Conservation (phyloP, 768 basidiomycete species). For the Erythrobasidium yunnanense region DNA sequence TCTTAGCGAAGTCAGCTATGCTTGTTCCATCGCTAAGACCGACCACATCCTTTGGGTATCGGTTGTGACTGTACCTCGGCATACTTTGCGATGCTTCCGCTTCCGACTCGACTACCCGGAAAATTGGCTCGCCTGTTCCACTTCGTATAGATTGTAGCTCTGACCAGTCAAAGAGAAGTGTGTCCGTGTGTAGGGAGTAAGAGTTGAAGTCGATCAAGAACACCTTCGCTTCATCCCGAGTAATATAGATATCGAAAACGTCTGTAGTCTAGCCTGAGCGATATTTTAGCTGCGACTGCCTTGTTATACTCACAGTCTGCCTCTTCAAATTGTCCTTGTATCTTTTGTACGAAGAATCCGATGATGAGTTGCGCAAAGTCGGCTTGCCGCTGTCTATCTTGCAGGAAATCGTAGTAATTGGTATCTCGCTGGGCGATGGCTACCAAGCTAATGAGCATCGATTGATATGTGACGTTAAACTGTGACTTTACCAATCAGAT, state of each 20-base stretch:
- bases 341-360: conserved; percentile 58
- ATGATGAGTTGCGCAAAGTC: conserved; percentile 51
- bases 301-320: conserved; percentile 54
- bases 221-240: conserved; percentile 61
- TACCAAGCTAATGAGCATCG: conserved; percentile 38
- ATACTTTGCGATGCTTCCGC: conserved; percentile 50
- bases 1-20: conserved; percentile 61
- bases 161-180: conserved; percentile 72
- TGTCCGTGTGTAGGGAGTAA: conserved; percentile 71
- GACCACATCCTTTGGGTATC: conserved; percentile 83
- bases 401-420: conserved; percentile 79
- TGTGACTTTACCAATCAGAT: conserved; percentile 54
- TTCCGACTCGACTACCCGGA: conserved; percentile 17
- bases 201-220: conserved; percentile 89
- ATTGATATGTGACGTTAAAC: not conserved
- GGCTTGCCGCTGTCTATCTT: conserved; percentile 50
- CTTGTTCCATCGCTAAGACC: conserved; percentile 61
- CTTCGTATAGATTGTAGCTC: conserved; percentile 53
- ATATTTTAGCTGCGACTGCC: not conserved
- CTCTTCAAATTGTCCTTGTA: conserved; percentile 53
- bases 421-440: conserved; percentile 70
- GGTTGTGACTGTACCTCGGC: conserved; percentile 72
- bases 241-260: conserved; percentile 73
- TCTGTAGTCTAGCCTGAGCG: conserved; percentile 47
- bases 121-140: conserved; percentile 19